Percentiles rank a stretch among this genome's conserved stretches.
Evolutionary conservation across 306 rosid genomes (phyloP).

Genomic region (Crataegus laevigata): DNA sequence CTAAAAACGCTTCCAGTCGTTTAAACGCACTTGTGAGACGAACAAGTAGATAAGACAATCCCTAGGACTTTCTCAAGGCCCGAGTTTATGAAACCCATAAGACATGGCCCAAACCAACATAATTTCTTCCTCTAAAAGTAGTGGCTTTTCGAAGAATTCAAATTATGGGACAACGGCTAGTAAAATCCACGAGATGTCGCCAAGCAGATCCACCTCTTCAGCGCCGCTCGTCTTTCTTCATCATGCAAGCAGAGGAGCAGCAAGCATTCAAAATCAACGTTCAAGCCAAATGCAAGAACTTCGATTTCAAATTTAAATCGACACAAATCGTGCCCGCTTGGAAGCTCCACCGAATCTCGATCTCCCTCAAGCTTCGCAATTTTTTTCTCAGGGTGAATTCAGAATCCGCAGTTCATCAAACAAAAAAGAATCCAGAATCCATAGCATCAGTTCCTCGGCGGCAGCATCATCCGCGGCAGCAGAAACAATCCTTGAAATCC

Average conservation of each 20-base stretch:
- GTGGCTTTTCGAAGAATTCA: neutral
- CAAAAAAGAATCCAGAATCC: neutral
- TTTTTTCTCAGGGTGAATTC: constrained; percentile 26
- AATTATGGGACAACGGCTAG: constrained; percentile 18
- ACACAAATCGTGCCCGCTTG: constrained; percentile 17
- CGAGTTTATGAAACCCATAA: neutral
- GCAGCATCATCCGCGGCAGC: neutral
- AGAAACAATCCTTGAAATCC: constrained; percentile 10
- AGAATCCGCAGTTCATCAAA: constrained; percentile 7
- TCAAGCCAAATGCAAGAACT: constrained; percentile 38
- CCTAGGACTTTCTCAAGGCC: neutral
- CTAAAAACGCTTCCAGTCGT: rapidly evolving
- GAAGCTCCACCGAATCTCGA: constrained; percentile 28
- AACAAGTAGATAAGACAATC: neutral
- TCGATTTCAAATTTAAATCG: constrained; percentile 35
- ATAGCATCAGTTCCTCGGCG: neutral
- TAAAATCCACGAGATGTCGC: neutral
- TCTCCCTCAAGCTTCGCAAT: constrained; percentile 40
- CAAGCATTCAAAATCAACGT: constrained; percentile 41
- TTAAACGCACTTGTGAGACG: too few relatives aligned
- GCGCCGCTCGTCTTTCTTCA: neutral
- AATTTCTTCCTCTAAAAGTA: neutral
- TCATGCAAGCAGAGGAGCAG: constrained; percentile 30
- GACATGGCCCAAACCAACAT: neutral
- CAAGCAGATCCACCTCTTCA: neutral